Base-by-base conservation (phyloP, 2,329 filamentous ascomycete genomes). In the Fusarium drepaniforme region DNA sequence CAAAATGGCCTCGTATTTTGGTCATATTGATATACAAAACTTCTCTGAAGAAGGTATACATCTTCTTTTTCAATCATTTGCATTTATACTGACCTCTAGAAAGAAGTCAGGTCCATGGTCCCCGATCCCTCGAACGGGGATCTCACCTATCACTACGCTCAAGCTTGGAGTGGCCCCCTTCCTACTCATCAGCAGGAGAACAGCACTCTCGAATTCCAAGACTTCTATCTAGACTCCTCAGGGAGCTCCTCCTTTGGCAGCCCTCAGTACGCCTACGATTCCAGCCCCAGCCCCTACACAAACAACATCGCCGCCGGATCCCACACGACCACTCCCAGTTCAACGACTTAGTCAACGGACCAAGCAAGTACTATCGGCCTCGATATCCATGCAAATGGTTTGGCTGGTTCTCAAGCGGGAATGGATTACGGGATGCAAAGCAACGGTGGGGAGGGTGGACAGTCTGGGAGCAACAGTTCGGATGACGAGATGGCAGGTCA, bases 361-460 rank as follows among this genome's bases (percentile, higher is more conserved):
- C 63, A 67, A 59, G 66, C 68, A 49, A 40, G 66, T 73, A 75
- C 51, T 59, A 56, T 51, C 33, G 69, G 65, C 53, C 42, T 58
- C 46, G 16, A 71, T 44, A 18, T 51, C 21, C 63, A 65, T n/a
- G 3, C 9, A 58, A 44, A 53, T 74, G 65, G 63, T 38, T 53
- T 49, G 67, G 67, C 35, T 64, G 57, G 37, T 46, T 53, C 71
- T 69, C 68, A 68, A 66, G 68, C 71, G 75, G 73, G 64, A 66
- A 51, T 30, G 23, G 15, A 16, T 46, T 28, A 60, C 40, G 44
- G 21, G 33, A 35, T 16, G 25, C 33, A 70, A 8, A 30, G 25
- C 12, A 70, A 64, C 30, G 13, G 64, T 37, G 63, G 49, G 4
- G 71, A 56, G 12, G 30, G 38, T 28, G 60, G 38, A 11, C n/a